Evolutionary conservation across 768 basidiomycete species (phyloP), one percentile per base, ranked within the genome.

Genomic region (Tylopilus felleus): DNA sequence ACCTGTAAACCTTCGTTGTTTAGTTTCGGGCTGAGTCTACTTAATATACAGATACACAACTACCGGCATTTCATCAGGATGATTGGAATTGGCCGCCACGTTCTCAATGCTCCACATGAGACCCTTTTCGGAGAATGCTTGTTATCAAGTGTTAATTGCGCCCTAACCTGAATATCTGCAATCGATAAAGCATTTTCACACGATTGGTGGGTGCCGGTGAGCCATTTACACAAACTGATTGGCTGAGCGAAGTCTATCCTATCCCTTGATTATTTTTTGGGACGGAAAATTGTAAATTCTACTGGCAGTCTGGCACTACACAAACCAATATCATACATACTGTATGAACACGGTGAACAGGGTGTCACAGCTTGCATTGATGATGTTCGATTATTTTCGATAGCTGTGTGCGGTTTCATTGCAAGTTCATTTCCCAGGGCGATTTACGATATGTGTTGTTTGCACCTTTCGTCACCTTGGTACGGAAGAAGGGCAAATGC

Each of bases 1-100:
- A 50, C 49, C 47, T 60, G 42, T 19, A 22, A 44, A 16, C 29
- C 25, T 31, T 55, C n/a, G 9, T 41, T 59, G 19, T 31, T 27
- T 33, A 1, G 46, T 51, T 33, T 40, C 14, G 21, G 28, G 39
- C 38, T 12, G n/a, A 16, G 49, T 14, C 17, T 27, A 27, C 13
- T 38, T 35, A 33, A 35, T 59, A 8, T 31, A 35, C 41, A 8
- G 17, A 25, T 17, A 14, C 27, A 9, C 23, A 41, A 42, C 13
- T 35, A 22, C 8, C 5, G 19, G 33, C 9, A n/a, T 8, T 3
- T 33, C 12, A 19, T 40, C 16, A 27, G 16, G n/a, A 41, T 35
- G 19, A 31, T 8, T 12, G 21, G 27, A 22, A 22, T 25, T 31
- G 10, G 19, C 8, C 28, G 7, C 17, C 28, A 16, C 19, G 12